These are phyloP conservation scores for Parascedosporium putredinis DNA, from an alignment of 2,329 filamentous ascomycete genomes.

Conservation along the genomic window DNA sequence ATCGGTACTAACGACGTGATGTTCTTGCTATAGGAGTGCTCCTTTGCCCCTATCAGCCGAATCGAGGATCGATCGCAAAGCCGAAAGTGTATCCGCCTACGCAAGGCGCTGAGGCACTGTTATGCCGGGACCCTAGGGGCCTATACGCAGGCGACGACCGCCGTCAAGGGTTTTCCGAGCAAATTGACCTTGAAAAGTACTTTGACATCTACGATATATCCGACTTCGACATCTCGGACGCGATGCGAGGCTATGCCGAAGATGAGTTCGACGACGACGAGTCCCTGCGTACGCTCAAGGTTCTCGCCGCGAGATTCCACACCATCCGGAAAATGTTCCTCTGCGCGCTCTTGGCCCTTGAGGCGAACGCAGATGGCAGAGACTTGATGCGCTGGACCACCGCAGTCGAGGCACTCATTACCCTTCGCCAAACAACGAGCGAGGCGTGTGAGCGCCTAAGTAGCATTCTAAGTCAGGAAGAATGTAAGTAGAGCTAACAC, in stretches of 20 bases:
- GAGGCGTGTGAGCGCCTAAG: conserved; percentile 56
- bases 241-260: conserved; percentile 54
- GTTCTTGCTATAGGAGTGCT: conserved; percentile 66
- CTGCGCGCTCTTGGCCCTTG: conserved; percentile 79
- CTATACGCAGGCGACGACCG: conserved; percentile 59
- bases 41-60: conserved; percentile 82
- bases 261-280: conserved; percentile 66
- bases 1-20: too few species aligned
- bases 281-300: conserved; percentile 70
- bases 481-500: conserved; percentile 50
- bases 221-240: conserved; percentile 60
- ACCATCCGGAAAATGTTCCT: conserved; percentile 75
- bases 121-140: conserved; percentile 60
- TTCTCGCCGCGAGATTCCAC: conserved; percentile 69
- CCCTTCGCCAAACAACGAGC: conserved; percentile 50
- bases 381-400: conserved; percentile 72
- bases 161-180: conserved; percentile 64
- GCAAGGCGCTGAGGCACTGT: conserved; percentile 61
- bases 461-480: conserved; percentile 65
- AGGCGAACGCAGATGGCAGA: conserved; percentile 65
- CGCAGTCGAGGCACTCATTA: conserved; percentile 64
- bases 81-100: conserved; percentile 69
- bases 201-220: conserved; percentile 81
- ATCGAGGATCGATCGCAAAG: conserved; percentile 74
- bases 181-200: conserved; percentile 80